A percentile compares a stretch with the other conserved stretches of the same genome.
These are phyloP conservation scores for Angomonas deanei DNA, from an alignment of 208 protist species.

Conservation along the genomic window DNA sequence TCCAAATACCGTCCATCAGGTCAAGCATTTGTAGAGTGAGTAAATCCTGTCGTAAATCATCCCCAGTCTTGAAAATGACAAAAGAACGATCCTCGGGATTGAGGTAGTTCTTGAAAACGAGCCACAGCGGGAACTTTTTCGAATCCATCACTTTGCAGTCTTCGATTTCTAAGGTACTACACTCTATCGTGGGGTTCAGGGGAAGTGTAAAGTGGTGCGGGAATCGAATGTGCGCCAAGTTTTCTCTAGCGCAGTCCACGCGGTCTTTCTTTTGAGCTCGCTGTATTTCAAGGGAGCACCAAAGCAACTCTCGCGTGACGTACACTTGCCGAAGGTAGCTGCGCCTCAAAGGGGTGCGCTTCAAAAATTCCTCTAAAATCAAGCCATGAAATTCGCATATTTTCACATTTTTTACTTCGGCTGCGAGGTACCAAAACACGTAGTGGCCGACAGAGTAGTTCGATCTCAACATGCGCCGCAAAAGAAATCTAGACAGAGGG, in stretches of 20 bases:
- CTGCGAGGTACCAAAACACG: constrained; percentile 87
- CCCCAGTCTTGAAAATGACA: constrained; percentile 87
- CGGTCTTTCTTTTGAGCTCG: constrained; percentile 48
- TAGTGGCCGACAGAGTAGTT: constrained; percentile 77
- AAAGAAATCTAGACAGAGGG: constrained; percentile 58
- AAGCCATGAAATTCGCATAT: constrained; percentile 78
- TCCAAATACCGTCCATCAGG: constrained; percentile 92
- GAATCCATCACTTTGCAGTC: constrained; percentile 93
- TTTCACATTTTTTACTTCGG: constrained; percentile 66
- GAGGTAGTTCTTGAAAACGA: constrained; percentile 88
- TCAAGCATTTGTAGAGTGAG: constrained; percentile 91
- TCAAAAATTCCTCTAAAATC: constrained; percentile 76
- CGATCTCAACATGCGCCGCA: constrained; percentile 53
- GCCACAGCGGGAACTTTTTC: constrained; percentile 91
- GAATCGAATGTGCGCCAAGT: constrained; percentile 44
- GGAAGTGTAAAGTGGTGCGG: constrained; percentile 60
- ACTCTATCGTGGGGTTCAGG: constrained; percentile 66
- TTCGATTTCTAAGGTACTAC: constrained; percentile 60
- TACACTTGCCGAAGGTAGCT: constrained; percentile 55
- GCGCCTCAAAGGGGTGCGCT: constrained; percentile 43
- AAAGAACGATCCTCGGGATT: constrained; percentile 45
- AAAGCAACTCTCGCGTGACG: constrained; percentile 50
- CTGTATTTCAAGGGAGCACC: constrained; percentile 51
- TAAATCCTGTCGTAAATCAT: constrained; percentile 94
- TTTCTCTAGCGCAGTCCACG: constrained; percentile 27